Conservation (phyloP, 805 yeast species). For the Metschnikowia koreensis region DNA sequence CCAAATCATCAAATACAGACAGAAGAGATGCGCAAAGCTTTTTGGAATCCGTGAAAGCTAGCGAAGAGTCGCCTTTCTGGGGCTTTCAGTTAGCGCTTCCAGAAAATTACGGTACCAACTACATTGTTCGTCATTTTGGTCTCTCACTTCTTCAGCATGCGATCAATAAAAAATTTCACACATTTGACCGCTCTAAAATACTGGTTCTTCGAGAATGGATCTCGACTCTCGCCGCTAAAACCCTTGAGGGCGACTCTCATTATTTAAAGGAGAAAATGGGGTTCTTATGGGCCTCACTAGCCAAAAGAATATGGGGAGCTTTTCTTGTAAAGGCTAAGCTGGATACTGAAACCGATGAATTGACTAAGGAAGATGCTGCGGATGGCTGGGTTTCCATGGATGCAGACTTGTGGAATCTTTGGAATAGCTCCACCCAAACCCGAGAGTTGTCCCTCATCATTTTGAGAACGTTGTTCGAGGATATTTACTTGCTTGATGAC, state of each 20-base stretch:
- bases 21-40: constrained; percentile 58
- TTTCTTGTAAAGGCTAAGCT: constrained; percentile 42
- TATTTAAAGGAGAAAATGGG: constrained; percentile 88
- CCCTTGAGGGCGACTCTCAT: constrained; percentile 72
- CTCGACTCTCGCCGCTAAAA: constrained; percentile 66
- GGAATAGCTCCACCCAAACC: constrained; percentile 63
- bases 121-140: constrained; percentile 87
- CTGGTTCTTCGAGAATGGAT: constrained; percentile 81
- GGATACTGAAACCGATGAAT: constrained; percentile 29
- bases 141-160: constrained; percentile 75
- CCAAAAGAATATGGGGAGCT: constrained; percentile 89
- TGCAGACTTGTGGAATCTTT: constrained; percentile 63
- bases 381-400: constrained; percentile 92
- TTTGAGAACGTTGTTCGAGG: constrained; percentile 86
- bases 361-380: constrained; percentile 41
- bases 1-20: constrained; percentile 57
- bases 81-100: constrained; percentile 81
- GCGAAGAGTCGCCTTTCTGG: constrained; percentile 87
- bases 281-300: constrained; percentile 84
- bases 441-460: constrained; percentile 78
- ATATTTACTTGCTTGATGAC: constrained; percentile 87
- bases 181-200: constrained; percentile 53
- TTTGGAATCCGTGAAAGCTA: constrained; percentile 70
- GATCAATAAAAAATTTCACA: constrained; percentile 56
- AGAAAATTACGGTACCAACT: constrained; percentile 54